phyloP scores from a whole-genome alignment of 2,329 filamentous ascomycete genomes.

The Dactylonectria estremocensis region DNA sequence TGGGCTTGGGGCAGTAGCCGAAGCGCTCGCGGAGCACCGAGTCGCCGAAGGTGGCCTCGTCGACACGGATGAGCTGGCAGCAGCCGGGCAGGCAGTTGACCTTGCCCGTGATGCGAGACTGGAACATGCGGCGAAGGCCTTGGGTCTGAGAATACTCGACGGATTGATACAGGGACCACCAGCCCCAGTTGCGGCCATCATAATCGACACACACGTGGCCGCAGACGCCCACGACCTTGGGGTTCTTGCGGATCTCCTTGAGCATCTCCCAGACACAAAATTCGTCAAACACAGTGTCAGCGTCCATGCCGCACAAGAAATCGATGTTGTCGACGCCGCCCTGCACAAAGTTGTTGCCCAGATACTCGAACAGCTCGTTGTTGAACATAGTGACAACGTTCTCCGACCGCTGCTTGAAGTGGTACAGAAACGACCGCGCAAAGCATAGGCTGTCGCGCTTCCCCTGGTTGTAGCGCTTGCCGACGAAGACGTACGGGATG shows the following conservation, averaged over 20 bases:
- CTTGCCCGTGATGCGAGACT: conserved; percentile 64
- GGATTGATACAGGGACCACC: conserved; percentile 64
- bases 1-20: conserved; percentile 64
- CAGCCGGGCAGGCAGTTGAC: conserved; percentile 66
- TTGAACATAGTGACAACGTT: conserved; percentile 63
- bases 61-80: conserved; percentile 65
- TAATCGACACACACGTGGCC: conserved; percentile 66
- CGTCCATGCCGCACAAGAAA: conserved; percentile 64
- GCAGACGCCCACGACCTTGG: conserved; percentile 62
- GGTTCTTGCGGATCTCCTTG: conserved; percentile 59
- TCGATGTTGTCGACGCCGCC: conserved; percentile 58
- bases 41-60: conserved; percentile 65
- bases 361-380: conserved; percentile 59
- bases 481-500: conserved; percentile 63
- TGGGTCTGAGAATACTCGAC: conserved; percentile 65
- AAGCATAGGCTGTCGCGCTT: conserved; percentile 66
- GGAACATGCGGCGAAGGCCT: conserved; percentile 63
- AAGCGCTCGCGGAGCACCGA: conserved; percentile 62
- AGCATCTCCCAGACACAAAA: conserved; percentile 62
- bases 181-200: conserved; percentile 57
- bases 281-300: conserved; percentile 63
- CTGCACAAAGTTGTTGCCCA: conserved; percentile 57
- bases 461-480: conserved; percentile 65
- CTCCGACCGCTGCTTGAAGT: conserved; percentile 61
- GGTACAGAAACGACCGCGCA: conserved; percentile 64